Conservation (phyloP, 2,329 filamentous ascomycete genomes). For the Calonectria montana region DNA sequence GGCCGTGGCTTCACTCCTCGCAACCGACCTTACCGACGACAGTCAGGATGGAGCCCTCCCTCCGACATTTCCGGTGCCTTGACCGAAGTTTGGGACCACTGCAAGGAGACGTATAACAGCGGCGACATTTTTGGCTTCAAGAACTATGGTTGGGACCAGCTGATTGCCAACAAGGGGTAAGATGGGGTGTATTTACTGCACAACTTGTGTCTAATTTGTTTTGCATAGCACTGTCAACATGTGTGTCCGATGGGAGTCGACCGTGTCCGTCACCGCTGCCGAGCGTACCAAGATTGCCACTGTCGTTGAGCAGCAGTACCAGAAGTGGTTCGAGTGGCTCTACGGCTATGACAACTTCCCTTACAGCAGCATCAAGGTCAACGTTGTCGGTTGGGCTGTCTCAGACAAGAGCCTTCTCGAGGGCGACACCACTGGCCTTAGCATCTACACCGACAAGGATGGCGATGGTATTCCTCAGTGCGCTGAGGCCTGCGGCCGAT, state of each 20-base stretch:
- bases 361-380: slow-evolving; percentile 50
- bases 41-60: slow-evolving; percentile 33
- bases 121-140: slow-evolving; percentile 33
- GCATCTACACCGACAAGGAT: slow-evolving; percentile 56
- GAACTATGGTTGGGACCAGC: slow-evolving; percentile 48
- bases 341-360: slow-evolving; percentile 58
- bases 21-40: slow-evolving; percentile 35
- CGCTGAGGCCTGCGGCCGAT: slow-evolving; percentile 50
- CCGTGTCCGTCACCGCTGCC: slow-evolving; percentile 47
- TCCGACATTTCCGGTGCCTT: slow-evolving; percentile 22
- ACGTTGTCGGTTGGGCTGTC: slow-evolving; percentile 57
- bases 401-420: slow-evolving; percentile 49
- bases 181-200: background rate
- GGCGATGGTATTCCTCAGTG: slow-evolving; percentile 54
- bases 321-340: slow-evolving; percentile 56
- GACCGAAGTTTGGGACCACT: slow-evolving; percentile 33
- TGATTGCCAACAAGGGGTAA: slow-evolving; percentile 47
- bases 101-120: slow-evolving; percentile 26
- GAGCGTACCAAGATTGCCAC: slow-evolving; percentile 50
- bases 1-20: slow-evolving; percentile 6
- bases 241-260: slow-evolving; percentile 59
- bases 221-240: slow-evolving; percentile 32
- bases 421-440: slow-evolving; percentile 48
- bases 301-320: slow-evolving; percentile 48
- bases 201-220: background rate